These are phyloP conservation scores for Fusarium pininemorale DNA, from an alignment of 2,329 filamentous ascomycete species.

Conservation along the genomic window DNA sequence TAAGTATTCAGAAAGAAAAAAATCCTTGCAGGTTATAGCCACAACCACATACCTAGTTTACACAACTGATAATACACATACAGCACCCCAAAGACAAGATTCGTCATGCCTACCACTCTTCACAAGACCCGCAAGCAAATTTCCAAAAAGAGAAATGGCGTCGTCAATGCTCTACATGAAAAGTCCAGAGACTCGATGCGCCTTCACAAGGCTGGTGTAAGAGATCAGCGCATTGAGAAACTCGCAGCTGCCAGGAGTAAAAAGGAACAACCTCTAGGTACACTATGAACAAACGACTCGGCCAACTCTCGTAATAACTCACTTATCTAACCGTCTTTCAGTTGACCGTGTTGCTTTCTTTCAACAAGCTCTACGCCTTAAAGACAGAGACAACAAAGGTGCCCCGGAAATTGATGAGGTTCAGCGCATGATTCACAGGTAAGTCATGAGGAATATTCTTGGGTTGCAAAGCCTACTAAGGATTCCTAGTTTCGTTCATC, in stretches of 20 bases:
- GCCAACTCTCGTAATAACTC: not conserved
- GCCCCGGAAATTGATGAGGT: constrained; percentile 65
- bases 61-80: constrained; percentile 7
- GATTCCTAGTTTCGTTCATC: constrained; percentile 65
- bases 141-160: constrained; percentile 82
- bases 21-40: constrained; percentile 19
- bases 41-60: not conserved
- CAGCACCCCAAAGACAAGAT: not conserved
- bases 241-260: constrained; percentile 75
- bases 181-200: constrained; percentile 87
- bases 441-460: constrained; percentile 34
- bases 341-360: constrained; percentile 67
- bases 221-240: constrained; percentile 84
- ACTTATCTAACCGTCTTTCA: constrained; percentile 19
- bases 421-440: constrained; percentile 71
- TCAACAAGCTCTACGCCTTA: constrained; percentile 66
- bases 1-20: constrained; percentile 3
- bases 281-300: constrained; percentile 35
- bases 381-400: constrained; percentile 58
- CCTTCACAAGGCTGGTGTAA: constrained; percentile 78
- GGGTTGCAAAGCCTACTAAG: not conserved
- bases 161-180: constrained; percentile 80
- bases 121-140: constrained; percentile 90
- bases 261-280: constrained; percentile 78
- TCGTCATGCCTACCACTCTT: constrained; percentile 78